Conservation (phyloP, 305 asterid genomes). For the Solanum hybrid region DNA sequence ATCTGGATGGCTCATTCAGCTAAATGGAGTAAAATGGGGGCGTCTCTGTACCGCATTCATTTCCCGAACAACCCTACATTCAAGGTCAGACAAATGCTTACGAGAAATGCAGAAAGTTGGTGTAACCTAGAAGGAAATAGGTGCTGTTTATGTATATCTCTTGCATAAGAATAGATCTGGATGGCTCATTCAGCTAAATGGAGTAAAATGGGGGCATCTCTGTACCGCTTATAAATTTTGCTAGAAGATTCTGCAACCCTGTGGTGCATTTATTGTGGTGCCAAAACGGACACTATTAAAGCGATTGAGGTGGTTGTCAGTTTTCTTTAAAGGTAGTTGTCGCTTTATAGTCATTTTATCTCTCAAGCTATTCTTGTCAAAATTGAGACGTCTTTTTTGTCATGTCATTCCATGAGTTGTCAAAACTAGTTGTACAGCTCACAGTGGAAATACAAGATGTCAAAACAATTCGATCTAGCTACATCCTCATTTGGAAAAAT, state of each 20-base stretch:
- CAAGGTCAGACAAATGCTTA: constrained; percentile 5
- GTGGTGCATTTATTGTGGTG: neutral
- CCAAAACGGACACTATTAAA: neutral
- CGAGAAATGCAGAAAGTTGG: constrained; percentile 2
- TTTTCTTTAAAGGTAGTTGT: neutral
- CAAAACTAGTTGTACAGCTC: neutral
- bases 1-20: constrained; percentile 1
- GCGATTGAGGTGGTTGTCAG: neutral
- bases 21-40: neutral
- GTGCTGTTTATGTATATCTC: neutral
- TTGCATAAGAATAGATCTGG: neutral
- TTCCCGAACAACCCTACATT: constrained; percentile 63
- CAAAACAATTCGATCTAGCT: neutral
- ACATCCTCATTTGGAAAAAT: constrained; percentile 1
- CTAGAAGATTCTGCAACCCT: neutral
- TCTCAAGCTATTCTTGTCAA: neutral
- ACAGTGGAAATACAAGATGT: neutral
- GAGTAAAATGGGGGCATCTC: neutral
- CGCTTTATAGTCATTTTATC: neutral
- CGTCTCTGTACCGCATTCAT: constrained; percentile 33
- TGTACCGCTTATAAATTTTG: neutral
- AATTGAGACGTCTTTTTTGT: neutral
- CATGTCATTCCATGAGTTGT: neutral
- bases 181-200: neutral
- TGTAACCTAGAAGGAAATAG: neutral